Conservation (phyloP, 352 stramenopile species). For the Phytopythium montanum region DNA sequence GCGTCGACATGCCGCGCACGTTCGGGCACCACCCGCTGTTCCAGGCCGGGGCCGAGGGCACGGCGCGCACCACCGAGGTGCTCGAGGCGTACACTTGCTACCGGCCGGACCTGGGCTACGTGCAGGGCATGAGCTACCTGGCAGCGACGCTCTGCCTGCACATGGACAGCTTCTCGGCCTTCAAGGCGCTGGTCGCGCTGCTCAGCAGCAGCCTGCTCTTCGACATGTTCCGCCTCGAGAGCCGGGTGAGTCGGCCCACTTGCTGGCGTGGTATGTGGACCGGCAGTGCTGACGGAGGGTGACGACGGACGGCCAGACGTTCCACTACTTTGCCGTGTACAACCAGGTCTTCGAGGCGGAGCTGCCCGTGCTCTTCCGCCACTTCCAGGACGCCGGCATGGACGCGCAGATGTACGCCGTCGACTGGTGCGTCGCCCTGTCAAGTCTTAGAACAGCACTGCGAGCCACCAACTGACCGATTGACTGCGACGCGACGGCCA, state of each 20-base stretch:
- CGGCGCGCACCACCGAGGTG: conserved; percentile 70
- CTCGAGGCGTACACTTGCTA: conserved; percentile 87
- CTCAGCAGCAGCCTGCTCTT: conserved; percentile 86
- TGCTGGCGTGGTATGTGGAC: neutral
- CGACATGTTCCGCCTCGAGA: conserved; percentile 86
- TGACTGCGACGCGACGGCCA: conserved; percentile 9
- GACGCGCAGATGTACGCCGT: conserved; percentile 86
- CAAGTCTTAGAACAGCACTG: no score
- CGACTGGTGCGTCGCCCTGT: conserved; percentile 76
- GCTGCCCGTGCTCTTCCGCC: conserved; percentile 47
- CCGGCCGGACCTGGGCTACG: conserved; percentile 78
- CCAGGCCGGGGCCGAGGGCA: conserved; percentile 65
- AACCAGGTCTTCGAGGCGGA: conserved; percentile 82
- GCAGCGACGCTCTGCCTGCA: conserved; percentile 80
- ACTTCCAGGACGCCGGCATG: conserved; percentile 75
- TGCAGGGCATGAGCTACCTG: conserved; percentile 89
- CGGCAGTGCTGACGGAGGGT: neutral
- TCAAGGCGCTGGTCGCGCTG: conserved; percentile 77
- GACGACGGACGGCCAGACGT: conserved; percentile 43
- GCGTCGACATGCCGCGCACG: conserved; percentile 82
- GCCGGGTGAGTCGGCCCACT: conserved; percentile 39
- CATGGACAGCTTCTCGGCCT: conserved; percentile 87
- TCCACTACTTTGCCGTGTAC: conserved; percentile 79
- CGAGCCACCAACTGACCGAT: no score
- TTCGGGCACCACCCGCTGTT: conserved; percentile 83